Conservation (phyloP, 805 yeast genomes). For the Babjeviella inositovora region DNA sequence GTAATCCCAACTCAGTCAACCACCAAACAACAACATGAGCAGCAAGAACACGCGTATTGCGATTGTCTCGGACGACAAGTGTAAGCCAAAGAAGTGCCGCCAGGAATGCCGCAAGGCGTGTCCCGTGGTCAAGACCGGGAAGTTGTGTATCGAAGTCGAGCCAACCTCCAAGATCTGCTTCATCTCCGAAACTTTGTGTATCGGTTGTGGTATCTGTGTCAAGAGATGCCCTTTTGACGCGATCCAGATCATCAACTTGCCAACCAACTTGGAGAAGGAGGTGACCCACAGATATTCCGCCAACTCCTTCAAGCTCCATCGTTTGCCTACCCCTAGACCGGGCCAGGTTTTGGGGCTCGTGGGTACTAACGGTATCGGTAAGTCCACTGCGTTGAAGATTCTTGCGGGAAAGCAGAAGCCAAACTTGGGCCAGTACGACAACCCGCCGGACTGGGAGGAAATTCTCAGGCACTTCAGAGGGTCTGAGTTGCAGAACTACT, state of each 20-base stretch:
- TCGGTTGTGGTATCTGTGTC: conserved; percentile 99
- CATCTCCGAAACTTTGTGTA: conserved; percentile 86
- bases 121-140: conserved; percentile 97
- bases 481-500: conserved; percentile 90
- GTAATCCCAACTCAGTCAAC: too few species aligned
- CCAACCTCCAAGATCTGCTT: conserved; percentile 88
- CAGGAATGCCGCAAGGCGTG: conserved; percentile 96
- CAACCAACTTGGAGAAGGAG: conserved; percentile 84
- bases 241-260: conserved; percentile 86
- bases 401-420: conserved; percentile 97
- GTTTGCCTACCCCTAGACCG: conserved; percentile 97
- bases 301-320: conserved; percentile 90
- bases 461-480: conserved; percentile 88
- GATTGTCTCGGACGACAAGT: conserved; percentile 83
- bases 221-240: conserved; percentile 98
- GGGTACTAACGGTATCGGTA: conserved; percentile 99
- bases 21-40: conserved; percentile 6
- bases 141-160: conserved; percentile 89
- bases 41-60: conserved; percentile 72
- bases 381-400: conserved; percentile 91
- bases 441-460: conserved; percentile 97
- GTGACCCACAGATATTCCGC: conserved; percentile 97
- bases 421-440: conserved; percentile 83
- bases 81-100: conserved; percentile 97
- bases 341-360: conserved; percentile 97